Percentiles rank a stretch among this genome's conserved stretches.
phyloP scores from a whole-genome alignment of 306 rosid species.

The Inga laurina region DNA sequence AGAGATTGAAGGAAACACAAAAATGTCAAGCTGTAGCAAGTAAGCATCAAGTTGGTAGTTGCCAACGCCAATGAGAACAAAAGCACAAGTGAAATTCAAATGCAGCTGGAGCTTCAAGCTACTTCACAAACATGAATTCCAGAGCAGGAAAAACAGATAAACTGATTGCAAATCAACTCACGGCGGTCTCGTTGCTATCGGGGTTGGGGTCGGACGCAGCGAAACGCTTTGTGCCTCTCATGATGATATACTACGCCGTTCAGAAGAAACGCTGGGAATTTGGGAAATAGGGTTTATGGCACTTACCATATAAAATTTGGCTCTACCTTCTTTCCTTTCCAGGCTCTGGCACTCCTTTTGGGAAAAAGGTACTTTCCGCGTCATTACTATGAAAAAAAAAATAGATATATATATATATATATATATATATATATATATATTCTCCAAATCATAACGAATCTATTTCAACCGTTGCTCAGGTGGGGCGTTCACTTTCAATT shows the following conservation, averaged over 20 bases:
- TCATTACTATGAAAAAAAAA: neutral
- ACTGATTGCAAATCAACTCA: slow-evolving; percentile 37
- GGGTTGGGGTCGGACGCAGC: slow-evolving; percentile 59
- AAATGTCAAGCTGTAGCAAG: neutral
- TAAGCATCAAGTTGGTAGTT: neutral
- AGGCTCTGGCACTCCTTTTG: slow-evolving; percentile 8
- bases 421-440: neutral
- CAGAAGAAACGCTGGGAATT: neutral
- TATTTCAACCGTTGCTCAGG: slow-evolving; percentile 43
- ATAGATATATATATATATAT: no score
- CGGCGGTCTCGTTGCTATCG: slow-evolving; percentile 60
- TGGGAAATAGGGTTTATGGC: slow-evolving; percentile 35
- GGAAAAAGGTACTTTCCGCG: slow-evolving; percentile 19
- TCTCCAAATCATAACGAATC: slow-evolving; percentile 6
- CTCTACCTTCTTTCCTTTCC: neutral
- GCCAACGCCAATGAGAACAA: neutral
- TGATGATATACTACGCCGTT: neutral
- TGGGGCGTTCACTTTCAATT: slow-evolving; percentile 48
- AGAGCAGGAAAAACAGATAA: neutral
- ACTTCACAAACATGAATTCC: slow-evolving; percentile 3
- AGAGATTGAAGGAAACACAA: neutral
- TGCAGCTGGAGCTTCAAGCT: slow-evolving; percentile 26
- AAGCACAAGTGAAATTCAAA: slow-evolving; percentile 10
- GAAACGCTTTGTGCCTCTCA: slow-evolving; percentile 76
- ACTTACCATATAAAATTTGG: neutral